phyloP scores from a whole-genome alignment of 1,284 basidiomycete genomes.

The Pseudozyma sp. region DNA sequence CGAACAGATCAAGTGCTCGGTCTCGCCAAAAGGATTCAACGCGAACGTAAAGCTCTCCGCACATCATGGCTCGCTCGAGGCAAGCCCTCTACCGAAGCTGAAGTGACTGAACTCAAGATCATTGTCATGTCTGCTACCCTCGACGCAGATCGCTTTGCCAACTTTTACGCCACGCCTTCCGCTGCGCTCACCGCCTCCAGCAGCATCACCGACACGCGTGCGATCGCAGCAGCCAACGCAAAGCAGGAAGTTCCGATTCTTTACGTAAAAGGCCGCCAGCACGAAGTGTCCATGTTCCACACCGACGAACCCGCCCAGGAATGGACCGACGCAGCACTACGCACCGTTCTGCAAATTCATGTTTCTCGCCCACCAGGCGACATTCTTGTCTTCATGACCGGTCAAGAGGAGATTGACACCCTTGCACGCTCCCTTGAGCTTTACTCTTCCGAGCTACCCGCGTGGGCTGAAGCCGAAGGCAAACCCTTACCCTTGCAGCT shows the following conservation, averaged over 20 bases:
- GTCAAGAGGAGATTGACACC: conserved; percentile 96
- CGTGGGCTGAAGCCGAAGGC: conserved; percentile 52
- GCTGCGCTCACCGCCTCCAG: conserved; percentile 23
- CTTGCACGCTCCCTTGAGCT: conserved; percentile 71
- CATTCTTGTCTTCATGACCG: conserved; percentile 93
- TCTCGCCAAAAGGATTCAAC: conserved; percentile 77
- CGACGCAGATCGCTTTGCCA: conserved; percentile 91
- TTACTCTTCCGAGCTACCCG: conserved; percentile 51
- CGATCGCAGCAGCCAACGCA: conserved; percentile 11
- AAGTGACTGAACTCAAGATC: conserved; percentile 77
- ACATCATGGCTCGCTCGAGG: conserved; percentile 61
- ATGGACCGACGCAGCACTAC: conserved; percentile 87
- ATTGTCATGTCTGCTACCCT: conserved; percentile 98
- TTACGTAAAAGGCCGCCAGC: conserved; percentile 91
- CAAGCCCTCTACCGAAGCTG: conserved; percentile 64
- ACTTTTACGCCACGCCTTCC: conserved; percentile 77
- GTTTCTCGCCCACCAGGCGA: conserved; percentile 83
- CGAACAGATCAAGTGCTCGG: conserved; percentile 95
- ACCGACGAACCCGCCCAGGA: conserved; percentile 80
- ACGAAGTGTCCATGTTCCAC: conserved; percentile 79
- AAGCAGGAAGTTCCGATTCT: conserved; percentile 77
- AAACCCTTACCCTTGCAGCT: conserved; percentile 42
- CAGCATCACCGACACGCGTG: background rate
- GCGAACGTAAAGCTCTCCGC: conserved; percentile 72
- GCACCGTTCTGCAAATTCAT: conserved; percentile 92